Evolutionary conservation across 148 eudicot genomes (phyloP).

Genomic region (Camellia lanceoleosa): DNA sequence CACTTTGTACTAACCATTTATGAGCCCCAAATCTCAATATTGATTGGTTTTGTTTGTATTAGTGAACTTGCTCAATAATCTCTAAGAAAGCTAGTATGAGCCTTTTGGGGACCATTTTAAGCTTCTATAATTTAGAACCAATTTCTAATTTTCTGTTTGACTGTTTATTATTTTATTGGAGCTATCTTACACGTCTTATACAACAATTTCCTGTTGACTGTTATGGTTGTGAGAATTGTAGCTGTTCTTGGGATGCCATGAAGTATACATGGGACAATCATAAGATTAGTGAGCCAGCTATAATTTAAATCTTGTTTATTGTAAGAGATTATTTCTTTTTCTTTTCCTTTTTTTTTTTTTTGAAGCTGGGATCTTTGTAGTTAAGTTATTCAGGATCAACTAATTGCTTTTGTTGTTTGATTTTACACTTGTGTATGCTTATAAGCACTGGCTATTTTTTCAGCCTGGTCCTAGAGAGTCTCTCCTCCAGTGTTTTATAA

Average conservation of each 20-base stretch:
- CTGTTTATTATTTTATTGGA: conserved; percentile 1
- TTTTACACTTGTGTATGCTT: background rate
- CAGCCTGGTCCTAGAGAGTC: conserved; percentile 88
- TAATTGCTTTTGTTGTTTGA: background rate
- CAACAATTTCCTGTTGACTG: too few species aligned
- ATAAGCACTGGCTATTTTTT: conserved; percentile 14
- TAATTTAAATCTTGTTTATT: background rate
- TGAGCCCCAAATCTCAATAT: background rate
- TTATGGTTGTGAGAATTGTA: background rate
- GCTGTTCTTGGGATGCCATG: background rate
- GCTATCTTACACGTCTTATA: background rate
- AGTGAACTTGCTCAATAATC: background rate
- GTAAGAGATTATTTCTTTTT: background rate
- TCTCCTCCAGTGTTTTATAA: conserved; percentile 66
- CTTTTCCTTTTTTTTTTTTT: background rate
- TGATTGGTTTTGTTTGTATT: background rate
- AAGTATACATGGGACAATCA: background rate
- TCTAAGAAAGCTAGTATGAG: background rate
- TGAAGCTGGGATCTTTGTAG: conserved; percentile 6
- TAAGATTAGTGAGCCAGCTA: background rate
- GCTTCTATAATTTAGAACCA: conserved; percentile 1
- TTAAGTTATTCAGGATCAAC: background rate
- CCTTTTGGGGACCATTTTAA: background rate
- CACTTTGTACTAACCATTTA: background rate
- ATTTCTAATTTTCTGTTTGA: background rate